Evolutionary conservation across 2,329 filamentous ascomycete genomes (phyloP), one percentile per base, ranked within the genome.

Genomic region (Talaromyces pinophilus): DNA sequence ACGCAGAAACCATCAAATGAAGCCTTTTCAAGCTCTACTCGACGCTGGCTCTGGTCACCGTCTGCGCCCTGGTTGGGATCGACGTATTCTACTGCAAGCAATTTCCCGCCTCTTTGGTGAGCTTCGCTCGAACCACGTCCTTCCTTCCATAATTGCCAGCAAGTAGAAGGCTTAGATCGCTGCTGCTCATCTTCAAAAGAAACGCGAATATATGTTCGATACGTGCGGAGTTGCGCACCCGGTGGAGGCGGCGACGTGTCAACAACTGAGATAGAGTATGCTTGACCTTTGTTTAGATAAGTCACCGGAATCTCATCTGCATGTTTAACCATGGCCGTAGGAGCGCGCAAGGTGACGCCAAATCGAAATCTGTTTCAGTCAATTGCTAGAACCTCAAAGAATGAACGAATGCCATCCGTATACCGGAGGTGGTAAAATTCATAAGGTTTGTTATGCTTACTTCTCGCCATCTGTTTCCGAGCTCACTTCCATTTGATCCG

Each of bases 151-250:
- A 95, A 82, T 80, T 91, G 92, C 93, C 93, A 96, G 76, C 92
- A 96, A 13, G 89, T 85, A 19, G 88, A 88, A 1, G 93, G 93
- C 71, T 92, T 92, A 73, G 90, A 88, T 68, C 94, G 86, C 77
- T 98, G 95, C 76, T 96, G 90, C 68, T 97, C 93, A 69, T 99
- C 95, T 76, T 99, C 94, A 73, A 98, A 99, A 0, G 94, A 97
- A 57, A 99, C 89, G n/a, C 95, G 90, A 57, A 99, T 87, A 75
- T 90, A 97, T 0, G 94, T 98, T 64, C 95, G 88, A 76, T 97
- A 97, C 70, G 86, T 90, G 15, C 89, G 83, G 8, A 88, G 88
- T 4, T 85, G 85, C 0, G 82, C 77, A 40, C 86, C 81, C 2
- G 87, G 84, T 4, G 89, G 79, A 1, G 85, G 82, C 1, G 90